Evolutionary conservation across 2,329 filamentous ascomycete species (phyloP).

Genomic region (Penicillium sp.): DNA sequence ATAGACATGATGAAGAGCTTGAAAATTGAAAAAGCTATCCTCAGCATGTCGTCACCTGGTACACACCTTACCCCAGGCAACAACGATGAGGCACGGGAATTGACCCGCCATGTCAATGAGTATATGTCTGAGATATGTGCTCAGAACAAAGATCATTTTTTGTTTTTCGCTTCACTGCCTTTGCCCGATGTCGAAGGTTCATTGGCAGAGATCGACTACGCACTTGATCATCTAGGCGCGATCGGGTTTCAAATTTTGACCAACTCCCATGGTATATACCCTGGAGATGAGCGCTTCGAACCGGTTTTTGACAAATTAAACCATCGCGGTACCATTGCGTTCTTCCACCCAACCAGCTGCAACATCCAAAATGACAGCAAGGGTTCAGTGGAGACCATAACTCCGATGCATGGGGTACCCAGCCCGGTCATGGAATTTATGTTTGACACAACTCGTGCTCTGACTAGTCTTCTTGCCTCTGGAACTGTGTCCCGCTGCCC

Average conservation of each 20-base stretch:
- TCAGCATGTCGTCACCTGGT: constrained; percentile 61
- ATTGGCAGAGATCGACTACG: constrained; percentile 53
- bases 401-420: constrained; percentile 20
- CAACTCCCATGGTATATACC: constrained; percentile 58
- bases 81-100: constrained; percentile 35
- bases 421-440: constrained; percentile 33
- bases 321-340: constrained; percentile 51
- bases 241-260: constrained; percentile 59
- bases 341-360: constrained; percentile 58
- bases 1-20: constrained; percentile 55
- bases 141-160: constrained; percentile 44
- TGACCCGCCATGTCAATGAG: constrained; percentile 45
- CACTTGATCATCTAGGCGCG: constrained; percentile 47
- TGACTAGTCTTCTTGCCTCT: constrained; percentile 30
- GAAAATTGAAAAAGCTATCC: constrained; percentile 57
- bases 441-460: constrained; percentile 31
- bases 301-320: constrained; percentile 56
- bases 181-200: constrained; percentile 55
- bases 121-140: constrained; percentile 31
- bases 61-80: constrained; percentile 51
- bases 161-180: constrained; percentile 60
- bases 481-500: constrained; percentile 26
- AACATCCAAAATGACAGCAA: constrained; percentile 4
- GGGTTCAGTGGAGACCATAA: constrained; percentile 11
- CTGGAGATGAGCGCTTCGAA: constrained; percentile 53